Evolutionary conservation across 192 early-diverging fungal species (phyloP).

Genomic region (Mortierella hygrophila): DNA sequence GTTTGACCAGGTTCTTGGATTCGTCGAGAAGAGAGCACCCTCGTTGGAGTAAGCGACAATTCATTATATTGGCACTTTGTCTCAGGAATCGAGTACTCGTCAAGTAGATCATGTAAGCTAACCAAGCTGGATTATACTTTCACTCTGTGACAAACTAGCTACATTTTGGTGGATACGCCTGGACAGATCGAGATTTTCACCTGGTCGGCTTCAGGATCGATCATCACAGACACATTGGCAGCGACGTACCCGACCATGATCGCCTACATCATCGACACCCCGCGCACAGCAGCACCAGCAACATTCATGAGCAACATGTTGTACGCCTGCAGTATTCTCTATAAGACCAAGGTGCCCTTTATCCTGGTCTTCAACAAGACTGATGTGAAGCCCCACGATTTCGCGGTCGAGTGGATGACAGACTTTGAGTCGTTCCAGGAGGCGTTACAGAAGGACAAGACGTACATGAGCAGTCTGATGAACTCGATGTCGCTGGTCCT

Average conservation of each 20-base stretch:
- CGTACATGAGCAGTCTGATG: constrained; percentile 94
- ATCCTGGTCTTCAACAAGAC: constrained; percentile 97
- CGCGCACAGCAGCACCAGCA: constrained; percentile 88
- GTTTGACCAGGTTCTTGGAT: constrained; percentile 95
- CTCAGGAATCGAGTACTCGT: not conserved
- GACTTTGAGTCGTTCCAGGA: constrained; percentile 96
- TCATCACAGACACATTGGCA: constrained; percentile 95
- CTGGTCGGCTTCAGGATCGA: constrained; percentile 96
- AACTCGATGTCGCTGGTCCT: constrained; percentile 96
- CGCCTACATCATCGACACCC: constrained; percentile 96
- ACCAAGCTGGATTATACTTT: not conserved
- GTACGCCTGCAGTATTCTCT: constrained; percentile 96
- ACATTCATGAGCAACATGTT: constrained; percentile 99
- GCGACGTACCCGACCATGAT: constrained; percentile 92
- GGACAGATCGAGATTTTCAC: constrained; percentile 99
- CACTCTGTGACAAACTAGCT: constrained; percentile 57
- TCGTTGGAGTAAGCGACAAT: constrained; percentile 71
- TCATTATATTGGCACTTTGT: not conserved
- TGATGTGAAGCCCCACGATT: constrained; percentile 91
- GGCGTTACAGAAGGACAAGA: constrained; percentile 84
- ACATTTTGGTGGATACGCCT: constrained; percentile 93
- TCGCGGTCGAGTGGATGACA: constrained; percentile 96
- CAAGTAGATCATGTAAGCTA: not conserved
- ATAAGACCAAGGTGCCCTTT: constrained; percentile 98
- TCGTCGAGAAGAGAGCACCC: constrained; percentile 84